Base-by-base conservation (phyloP, 352 stramenopile genomes). In the Globisporangium canariense region DNA sequence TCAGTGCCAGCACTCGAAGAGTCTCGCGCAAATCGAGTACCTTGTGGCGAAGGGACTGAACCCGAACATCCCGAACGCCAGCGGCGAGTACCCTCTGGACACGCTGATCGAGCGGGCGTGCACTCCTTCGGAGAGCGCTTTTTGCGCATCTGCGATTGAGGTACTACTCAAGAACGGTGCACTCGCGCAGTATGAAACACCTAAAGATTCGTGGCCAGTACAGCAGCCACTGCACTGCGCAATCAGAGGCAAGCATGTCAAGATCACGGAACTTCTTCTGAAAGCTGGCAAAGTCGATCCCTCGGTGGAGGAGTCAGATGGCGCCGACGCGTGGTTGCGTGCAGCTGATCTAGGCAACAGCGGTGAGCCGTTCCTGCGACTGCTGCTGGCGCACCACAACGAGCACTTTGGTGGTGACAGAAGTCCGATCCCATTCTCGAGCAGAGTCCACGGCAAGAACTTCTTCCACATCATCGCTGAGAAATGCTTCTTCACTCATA, bases 41-140 rank as follows among this genome's bases (percentile, higher is more conserved):
- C 51, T 92, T n/a, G 62, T 89, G 3, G 70, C 76, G 9, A 90
- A 92, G 47, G 83, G 83, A 0, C 67, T 89, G 3, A 77, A 86
- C 51, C 78, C 83, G 7, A 92, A 92, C 66, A 78, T 90, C 22
- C 69, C 70, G 8, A 82, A 89, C 51, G 78, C 76, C 2, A 71
- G 78, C 9, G 73, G 75, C 18, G 53, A 78, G 36, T 83, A 85
- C 51, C 81, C 83, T 4, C 65, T 90, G 13, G 78, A 89, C 58
- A 64, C 68, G 30, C 58, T 92, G 47, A 73, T 92, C 34, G 53
- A 72, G 32, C 78, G 81, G 28, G 67, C 63, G 0, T 2, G 6
- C 5, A 68, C 28, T 53, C 38, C 36, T 14, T 5, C 9, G 3
- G n/a, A 62, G 3, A 5, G 49, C 0, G 22, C 18, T 14, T 90